A percentile compares a stretch with the other conserved stretches of the same genome.
phyloP scores from a whole-genome alignment of 139 green algal species.

The Tetraselmis striata region DNA sequence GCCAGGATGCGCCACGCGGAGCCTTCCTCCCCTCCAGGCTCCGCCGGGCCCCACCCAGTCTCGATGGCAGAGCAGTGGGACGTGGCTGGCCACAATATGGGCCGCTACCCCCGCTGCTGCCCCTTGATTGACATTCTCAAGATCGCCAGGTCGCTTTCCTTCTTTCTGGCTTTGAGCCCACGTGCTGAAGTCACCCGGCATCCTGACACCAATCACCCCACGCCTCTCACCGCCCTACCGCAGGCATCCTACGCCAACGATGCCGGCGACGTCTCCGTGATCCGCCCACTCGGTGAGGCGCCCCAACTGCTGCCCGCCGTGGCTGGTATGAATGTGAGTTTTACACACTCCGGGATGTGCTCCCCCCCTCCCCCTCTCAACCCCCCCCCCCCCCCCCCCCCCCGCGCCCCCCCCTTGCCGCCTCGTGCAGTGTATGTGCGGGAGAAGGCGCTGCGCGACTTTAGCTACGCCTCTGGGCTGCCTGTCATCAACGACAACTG shows the following conservation, averaged over 20 bases:
- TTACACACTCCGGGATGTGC: background rate
- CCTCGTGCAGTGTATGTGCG: constrained; percentile 13
- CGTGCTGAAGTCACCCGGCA: too few relatives aligned
- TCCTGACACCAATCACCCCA: too few relatives aligned
- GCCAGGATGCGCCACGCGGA: too few relatives aligned
- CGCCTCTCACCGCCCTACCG: too few relatives aligned
- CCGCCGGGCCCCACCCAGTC: too few relatives aligned
- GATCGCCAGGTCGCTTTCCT: too few relatives aligned
- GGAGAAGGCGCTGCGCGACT: constrained; percentile 15
- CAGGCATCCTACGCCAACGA: constrained; percentile 13
- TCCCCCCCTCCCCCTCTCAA: background rate
- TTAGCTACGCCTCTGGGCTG: constrained; percentile 10
- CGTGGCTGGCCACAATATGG: too few relatives aligned
- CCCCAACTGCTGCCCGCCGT: background rate
- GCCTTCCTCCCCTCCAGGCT: too few relatives aligned
- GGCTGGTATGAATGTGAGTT: background rate
- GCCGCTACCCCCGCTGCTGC: too few relatives aligned
- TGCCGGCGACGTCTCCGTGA: constrained; percentile 12
- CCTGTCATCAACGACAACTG: constrained; percentile 27
- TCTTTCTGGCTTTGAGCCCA: too few relatives aligned
- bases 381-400: background rate
- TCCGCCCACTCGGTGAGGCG: background rate
- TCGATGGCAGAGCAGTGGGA: too few relatives aligned
- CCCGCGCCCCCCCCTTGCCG: background rate
- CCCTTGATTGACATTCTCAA: too few relatives aligned